phyloP scores from a whole-genome alignment of 352 stramenopile species.

The Phytopythium litorale region DNA sequence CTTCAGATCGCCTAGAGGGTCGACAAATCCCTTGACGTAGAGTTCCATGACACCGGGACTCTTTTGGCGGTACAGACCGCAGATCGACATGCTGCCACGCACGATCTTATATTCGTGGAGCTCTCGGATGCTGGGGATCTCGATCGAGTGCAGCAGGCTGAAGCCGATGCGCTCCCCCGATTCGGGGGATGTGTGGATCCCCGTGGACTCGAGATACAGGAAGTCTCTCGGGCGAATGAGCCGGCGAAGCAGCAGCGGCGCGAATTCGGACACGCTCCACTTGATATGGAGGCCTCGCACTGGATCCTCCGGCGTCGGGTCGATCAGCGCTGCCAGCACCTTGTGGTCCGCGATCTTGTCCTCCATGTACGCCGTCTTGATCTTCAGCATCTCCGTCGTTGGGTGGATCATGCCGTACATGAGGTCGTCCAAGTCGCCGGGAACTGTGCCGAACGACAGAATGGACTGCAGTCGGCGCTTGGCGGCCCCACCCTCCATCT shows the following conservation, averaged over 20 bases:
- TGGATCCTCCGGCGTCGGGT: constrained; percentile 34
- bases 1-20: constrained; percentile 31
- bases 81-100: constrained; percentile 38
- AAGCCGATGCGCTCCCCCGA: constrained; percentile 30
- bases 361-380: constrained; percentile 45
- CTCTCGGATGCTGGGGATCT: constrained; percentile 29
- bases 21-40: constrained; percentile 30
- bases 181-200: constrained; percentile 23
- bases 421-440: constrained; percentile 39
- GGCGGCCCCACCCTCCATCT: not conserved
- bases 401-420: constrained; percentile 54
- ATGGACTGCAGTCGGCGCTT: constrained; percentile 18
- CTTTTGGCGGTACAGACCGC: constrained; percentile 29
- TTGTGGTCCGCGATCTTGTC: constrained; percentile 39
- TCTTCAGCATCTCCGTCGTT: constrained; percentile 39
- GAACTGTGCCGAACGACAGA: constrained; percentile 27
- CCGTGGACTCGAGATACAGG: constrained; percentile 42
- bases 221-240: constrained; percentile 43
- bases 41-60: constrained; percentile 26
- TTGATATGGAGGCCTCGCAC: constrained; percentile 58
- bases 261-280: constrained; percentile 36
- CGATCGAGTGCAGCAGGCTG: constrained; percentile 39
- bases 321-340: constrained; percentile 31
- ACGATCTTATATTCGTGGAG: constrained; percentile 25
- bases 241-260: constrained; percentile 17